A percentile compares a stretch with the other conserved stretches of the same genome.
These are phyloP conservation scores for Podila epicladia DNA, from an alignment of 192 early-diverging fungal species.

Conservation along the genomic window DNA sequence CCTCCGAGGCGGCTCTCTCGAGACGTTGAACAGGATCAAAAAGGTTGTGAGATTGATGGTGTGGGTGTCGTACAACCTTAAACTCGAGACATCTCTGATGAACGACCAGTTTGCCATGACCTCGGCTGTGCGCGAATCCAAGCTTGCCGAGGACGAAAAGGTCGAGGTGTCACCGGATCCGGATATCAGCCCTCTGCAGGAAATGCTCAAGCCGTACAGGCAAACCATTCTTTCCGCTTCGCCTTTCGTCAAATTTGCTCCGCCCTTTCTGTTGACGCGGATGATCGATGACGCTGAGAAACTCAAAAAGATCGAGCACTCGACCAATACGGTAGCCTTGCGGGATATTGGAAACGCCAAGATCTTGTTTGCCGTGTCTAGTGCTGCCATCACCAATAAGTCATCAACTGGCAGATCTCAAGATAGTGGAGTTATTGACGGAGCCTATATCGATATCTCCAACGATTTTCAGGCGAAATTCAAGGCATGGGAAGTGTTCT, in stretches of 20 bases:
- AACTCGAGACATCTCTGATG: slow-evolving; percentile 85
- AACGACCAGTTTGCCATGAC: slow-evolving; percentile 79
- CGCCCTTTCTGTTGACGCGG: slow-evolving; percentile 80
- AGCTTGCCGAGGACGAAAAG: slow-evolving; percentile 16
- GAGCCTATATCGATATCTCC: slow-evolving; percentile 53
- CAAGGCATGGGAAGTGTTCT: slow-evolving; percentile 63
- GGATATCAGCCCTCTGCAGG: slow-evolving; percentile 38
- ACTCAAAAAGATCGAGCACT: slow-evolving; percentile 48
- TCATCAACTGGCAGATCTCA: slow-evolving; percentile 44
- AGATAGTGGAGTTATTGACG: slow-evolving; percentile 52
- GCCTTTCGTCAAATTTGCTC: slow-evolving; percentile 85
- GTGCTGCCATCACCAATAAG: slow-evolving; percentile 19
- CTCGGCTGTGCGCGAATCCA: slow-evolving; percentile 29
- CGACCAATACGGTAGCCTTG: slow-evolving; percentile 15
- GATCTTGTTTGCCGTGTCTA: slow-evolving; percentile 16
- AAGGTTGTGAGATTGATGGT: slow-evolving; percentile 84
- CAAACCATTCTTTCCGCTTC: slow-evolving; percentile 88
- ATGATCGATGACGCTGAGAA: slow-evolving; percentile 69
- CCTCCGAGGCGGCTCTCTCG: slow-evolving; percentile 82
- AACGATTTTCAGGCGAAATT: slow-evolving; percentile 55
- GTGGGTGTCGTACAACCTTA: slow-evolving; percentile 87
- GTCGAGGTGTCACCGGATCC: slow-evolving; percentile 37
- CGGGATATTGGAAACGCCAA: slow-evolving; percentile 44
- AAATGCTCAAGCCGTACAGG: slow-evolving; percentile 68
- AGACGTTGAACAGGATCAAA: slow-evolving; percentile 79